Conservation (phyloP, 352 stramenopile species). For the Aphanomyces invadans region DNA sequence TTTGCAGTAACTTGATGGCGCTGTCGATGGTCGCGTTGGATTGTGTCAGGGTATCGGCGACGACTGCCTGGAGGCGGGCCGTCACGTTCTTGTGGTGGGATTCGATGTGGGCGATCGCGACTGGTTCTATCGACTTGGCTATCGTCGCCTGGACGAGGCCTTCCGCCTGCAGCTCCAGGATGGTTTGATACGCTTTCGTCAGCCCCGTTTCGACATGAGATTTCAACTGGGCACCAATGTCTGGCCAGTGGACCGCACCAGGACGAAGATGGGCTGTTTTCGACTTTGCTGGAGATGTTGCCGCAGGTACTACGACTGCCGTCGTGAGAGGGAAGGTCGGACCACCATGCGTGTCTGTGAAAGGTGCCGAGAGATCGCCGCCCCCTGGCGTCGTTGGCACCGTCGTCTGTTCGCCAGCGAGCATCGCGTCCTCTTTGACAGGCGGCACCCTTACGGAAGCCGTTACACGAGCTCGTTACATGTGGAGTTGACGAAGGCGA, state of each 20-base stretch:
- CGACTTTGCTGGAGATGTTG: background rate
- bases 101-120: background rate
- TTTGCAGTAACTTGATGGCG: background rate
- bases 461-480: too few relatives aligned
- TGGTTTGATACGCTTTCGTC: background rate
- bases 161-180: slow-evolving; percentile 3
- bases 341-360: too few relatives aligned
- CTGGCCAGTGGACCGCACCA: background rate
- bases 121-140: background rate
- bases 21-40: background rate
- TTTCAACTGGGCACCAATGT: background rate
- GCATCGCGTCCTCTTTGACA: too few relatives aligned
- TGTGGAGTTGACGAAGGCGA: too few relatives aligned
- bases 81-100: background rate
- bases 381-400: background rate
- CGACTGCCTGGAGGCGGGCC: background rate
- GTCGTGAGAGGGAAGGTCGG: background rate
- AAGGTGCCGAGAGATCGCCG: too few relatives aligned
- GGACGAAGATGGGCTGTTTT: background rate
- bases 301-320: background rate
- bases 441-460: too few relatives aligned
- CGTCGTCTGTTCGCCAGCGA: background rate
- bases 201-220: background rate
- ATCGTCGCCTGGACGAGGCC: background rate
- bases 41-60: background rate